Evolutionary conservation across 1,284 basidiomycete genomes (phyloP).

Genomic region (Tilletia walkeri): DNA sequence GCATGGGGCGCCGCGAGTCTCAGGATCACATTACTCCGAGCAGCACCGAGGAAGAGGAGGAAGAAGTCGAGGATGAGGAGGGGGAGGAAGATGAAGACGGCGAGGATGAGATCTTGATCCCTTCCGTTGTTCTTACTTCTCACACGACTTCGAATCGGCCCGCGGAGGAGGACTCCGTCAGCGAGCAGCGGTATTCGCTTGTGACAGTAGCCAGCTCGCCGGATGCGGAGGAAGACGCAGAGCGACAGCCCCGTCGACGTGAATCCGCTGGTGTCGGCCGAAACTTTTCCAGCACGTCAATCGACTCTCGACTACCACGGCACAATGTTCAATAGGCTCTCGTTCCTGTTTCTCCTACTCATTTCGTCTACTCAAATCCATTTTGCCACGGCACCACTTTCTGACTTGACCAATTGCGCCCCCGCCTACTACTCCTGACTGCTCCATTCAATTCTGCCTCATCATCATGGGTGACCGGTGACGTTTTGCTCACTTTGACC

Average conservation of each 20-base stretch:
- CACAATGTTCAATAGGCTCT: too few relatives aligned
- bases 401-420: too few relatives aligned
- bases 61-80: background rate
- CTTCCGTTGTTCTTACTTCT: background rate
- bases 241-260: background rate
- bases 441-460: too few relatives aligned
- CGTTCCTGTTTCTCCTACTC: too few relatives aligned
- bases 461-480: too few relatives aligned
- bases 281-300: too few relatives aligned
- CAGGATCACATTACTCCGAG: background rate
- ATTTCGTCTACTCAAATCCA: too few relatives aligned
- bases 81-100: background rate
- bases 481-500: too few relatives aligned
- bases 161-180: background rate
- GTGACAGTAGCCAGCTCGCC: background rate
- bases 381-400: too few relatives aligned
- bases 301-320: too few relatives aligned
- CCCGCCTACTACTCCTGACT: too few relatives aligned
- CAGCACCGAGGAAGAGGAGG: background rate
- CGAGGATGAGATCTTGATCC: constrained; percentile 4
- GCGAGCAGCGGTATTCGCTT: constrained; percentile 9
- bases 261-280: background rate
- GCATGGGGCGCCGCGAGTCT: background rate
- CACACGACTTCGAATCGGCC: background rate
- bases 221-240: background rate